Evolutionary conservation across 2,329 filamentous ascomycete species (phyloP).

Genomic region (Trichoderma koningiopsis): DNA sequence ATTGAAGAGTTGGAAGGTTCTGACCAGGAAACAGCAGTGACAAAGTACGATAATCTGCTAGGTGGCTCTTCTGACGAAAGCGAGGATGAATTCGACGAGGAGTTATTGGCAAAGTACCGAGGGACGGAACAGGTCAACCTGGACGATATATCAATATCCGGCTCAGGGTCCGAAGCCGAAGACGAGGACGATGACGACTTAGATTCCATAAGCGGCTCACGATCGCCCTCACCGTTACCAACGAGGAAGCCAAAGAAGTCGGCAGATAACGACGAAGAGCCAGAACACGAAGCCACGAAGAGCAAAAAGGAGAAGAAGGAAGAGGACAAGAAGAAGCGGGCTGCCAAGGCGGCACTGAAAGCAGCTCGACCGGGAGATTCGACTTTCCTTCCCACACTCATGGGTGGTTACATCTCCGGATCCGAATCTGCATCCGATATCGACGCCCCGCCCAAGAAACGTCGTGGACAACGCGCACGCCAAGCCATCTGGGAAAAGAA

Average conservation of each 20-base stretch:
- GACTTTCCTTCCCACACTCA: slow-evolving; percentile 73
- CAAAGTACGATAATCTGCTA: slow-evolving; percentile 50
- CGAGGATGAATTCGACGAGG: slow-evolving; percentile 43
- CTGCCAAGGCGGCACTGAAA: slow-evolving; percentile 29
- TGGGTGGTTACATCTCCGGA: slow-evolving; percentile 78
- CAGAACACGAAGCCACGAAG: slow-evolving; percentile 19
- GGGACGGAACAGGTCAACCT: slow-evolving; percentile 43
- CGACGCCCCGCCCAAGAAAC: slow-evolving; percentile 60
- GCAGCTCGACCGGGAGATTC: slow-evolving; percentile 44
- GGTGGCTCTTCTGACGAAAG: slow-evolving; percentile 50
- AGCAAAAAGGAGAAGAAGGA: slow-evolving; percentile 29
- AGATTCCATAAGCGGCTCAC: slow-evolving; percentile 31
- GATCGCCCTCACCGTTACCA: slow-evolving; percentile 38
- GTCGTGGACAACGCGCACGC: slow-evolving; percentile 76
- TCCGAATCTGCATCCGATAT: slow-evolving; percentile 71
- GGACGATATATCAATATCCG: slow-evolving; percentile 45
- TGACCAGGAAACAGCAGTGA: slow-evolving; percentile 40
- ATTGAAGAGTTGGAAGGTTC: slow-evolving; percentile 34
- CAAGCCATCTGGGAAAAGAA: slow-evolving; percentile 82
- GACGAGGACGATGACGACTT: slow-evolving; percentile 33
- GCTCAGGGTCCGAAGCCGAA: slow-evolving; percentile 35
- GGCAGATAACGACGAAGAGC: slow-evolving; percentile 27
- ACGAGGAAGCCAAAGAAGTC: slow-evolving; percentile 40
- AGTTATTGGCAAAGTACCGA: slow-evolving; percentile 36
- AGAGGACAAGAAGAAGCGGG: slow-evolving; percentile 25